Conservation (phyloP, 1,139 yeast species). For the Sugiyamaella xylanicola region DNA sequence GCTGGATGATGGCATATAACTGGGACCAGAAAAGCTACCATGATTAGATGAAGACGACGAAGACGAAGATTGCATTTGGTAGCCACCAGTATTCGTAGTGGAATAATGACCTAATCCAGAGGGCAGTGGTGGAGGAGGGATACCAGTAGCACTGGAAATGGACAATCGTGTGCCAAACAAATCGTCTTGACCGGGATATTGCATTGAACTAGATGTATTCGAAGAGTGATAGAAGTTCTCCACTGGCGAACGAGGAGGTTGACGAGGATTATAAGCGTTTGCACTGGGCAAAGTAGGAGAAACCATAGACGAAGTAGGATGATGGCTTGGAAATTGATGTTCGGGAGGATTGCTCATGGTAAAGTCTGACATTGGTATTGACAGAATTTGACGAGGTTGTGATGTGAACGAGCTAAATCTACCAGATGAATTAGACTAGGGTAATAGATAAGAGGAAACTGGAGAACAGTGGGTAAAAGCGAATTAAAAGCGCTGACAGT, state of each 20-base stretch:
- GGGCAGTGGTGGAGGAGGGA: slow-evolving; percentile 8
- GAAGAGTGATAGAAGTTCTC: slow-evolving; percentile 21
- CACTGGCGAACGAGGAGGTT: slow-evolving; percentile 24
- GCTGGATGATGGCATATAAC: slow-evolving; percentile 2
- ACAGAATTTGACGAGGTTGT: not conserved
- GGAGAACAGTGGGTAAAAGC: too few species aligned
- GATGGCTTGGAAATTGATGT: slow-evolving; percentile 17
- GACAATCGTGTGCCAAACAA: slow-evolving; percentile 14
- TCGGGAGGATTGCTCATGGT: slow-evolving; percentile 24
- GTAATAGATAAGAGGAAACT: too few species aligned
- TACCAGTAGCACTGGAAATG: not conserved
- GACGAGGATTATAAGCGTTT: slow-evolving; percentile 19
- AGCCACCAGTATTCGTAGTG: slow-evolving; percentile 5
- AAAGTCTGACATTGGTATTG: slow-evolving; percentile 19
- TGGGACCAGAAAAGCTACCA: slow-evolving; percentile 9
- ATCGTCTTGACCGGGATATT: slow-evolving; percentile 16
- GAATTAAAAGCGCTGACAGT: too few species aligned
- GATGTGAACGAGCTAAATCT: too few species aligned
- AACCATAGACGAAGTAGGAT: slow-evolving; percentile 5
- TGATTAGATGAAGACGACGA: slow-evolving; percentile 2
- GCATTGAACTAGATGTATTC: slow-evolving; percentile 4
- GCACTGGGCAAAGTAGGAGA: slow-evolving; percentile 10
- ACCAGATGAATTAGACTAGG: too few species aligned
- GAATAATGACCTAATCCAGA: slow-evolving; percentile 12
- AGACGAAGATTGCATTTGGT: slow-evolving; percentile 8